phyloP scores from a whole-genome alignment of 805 yeast species.

The Candida alai region DNA sequence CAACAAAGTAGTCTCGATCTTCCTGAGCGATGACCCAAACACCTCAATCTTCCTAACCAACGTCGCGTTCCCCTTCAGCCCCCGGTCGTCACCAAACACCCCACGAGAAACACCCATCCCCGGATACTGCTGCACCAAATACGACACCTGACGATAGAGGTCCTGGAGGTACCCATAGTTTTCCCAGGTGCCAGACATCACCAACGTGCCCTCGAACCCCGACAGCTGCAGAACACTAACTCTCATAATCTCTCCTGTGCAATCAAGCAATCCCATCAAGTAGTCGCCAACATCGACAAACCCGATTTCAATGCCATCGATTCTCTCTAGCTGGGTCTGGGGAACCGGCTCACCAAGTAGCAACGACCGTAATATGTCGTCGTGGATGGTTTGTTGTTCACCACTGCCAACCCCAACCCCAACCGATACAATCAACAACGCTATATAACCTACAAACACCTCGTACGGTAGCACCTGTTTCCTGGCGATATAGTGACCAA shows the following conservation, averaged over 20 bases:
- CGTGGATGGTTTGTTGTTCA: neutral
- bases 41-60: slow-evolving; percentile 21
- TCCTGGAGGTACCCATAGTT: slow-evolving; percentile 17
- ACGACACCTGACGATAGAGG: slow-evolving; percentile 11
- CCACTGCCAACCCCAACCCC: too few relatives aligned
- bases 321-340: neutral
- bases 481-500: slow-evolving; percentile 15
- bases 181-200: slow-evolving; percentile 10
- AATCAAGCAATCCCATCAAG: slow-evolving; percentile 37
- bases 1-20: slow-evolving; percentile 20
- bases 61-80: slow-evolving; percentile 10
- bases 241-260: slow-evolving; percentile 42
- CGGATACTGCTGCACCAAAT: slow-evolving; percentile 16
- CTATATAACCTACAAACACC: slow-evolving; percentile 7
- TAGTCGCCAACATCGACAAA: slow-evolving; percentile 23
- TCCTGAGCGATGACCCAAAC: slow-evolving; percentile 19
- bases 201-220: slow-evolving; percentile 10
- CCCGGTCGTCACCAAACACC: slow-evolving; percentile 11
- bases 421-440: neutral
- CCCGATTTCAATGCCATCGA: slow-evolving; percentile 6
- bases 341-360: neutral
- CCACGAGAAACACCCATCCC: slow-evolving; percentile 17
- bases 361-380: slow-evolving; percentile 1
- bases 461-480: slow-evolving; percentile 13
- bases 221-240: slow-evolving; percentile 28